phyloP scores from a whole-genome alignment of 2,329 filamentous ascomycete genomes.

The Hypomyces perniciosus region DNA sequence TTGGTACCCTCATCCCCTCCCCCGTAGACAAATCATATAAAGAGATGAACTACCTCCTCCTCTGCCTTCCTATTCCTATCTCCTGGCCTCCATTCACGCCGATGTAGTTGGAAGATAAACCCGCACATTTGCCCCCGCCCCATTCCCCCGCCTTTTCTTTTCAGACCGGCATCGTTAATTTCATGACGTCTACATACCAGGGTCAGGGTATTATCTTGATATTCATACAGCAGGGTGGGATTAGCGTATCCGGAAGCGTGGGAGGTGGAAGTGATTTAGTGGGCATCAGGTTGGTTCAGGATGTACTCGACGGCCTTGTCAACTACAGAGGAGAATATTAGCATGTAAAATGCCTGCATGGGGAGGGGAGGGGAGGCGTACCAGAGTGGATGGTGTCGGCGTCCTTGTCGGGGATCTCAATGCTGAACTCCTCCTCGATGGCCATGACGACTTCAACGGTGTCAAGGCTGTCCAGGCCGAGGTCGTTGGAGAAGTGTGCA shows the following conservation, averaged over 20 bases:
- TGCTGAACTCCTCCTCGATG: conserved; percentile 90
- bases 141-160: neutral
- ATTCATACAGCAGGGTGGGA: neutral
- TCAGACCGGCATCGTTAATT: neutral
- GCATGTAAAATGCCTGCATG: neutral
- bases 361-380: conserved; percentile 42
- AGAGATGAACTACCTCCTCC: neutral
- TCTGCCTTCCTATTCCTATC: neutral
- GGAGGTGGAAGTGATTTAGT: conserved; percentile 36
- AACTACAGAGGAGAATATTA: conserved; percentile 46
- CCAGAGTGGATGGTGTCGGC: conserved; percentile 90
- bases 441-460: conserved; percentile 99
- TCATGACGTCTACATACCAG: neutral
- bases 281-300: conserved; percentile 83
- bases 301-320: conserved; percentile 96
- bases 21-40: neutral
- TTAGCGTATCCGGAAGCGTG: conserved; percentile 7
- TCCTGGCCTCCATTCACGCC: neutral
- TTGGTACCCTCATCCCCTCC: neutral
- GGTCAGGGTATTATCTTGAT: neutral
- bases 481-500: conserved; percentile 94
- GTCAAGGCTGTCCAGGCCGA: conserved; percentile 94
- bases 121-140: neutral
- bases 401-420: conserved; percentile 97
- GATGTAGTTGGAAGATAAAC: neutral